Evolutionary conservation across 176 grass and related monocot species (phyloP).

Genomic region (Otatea glauca): DNA sequence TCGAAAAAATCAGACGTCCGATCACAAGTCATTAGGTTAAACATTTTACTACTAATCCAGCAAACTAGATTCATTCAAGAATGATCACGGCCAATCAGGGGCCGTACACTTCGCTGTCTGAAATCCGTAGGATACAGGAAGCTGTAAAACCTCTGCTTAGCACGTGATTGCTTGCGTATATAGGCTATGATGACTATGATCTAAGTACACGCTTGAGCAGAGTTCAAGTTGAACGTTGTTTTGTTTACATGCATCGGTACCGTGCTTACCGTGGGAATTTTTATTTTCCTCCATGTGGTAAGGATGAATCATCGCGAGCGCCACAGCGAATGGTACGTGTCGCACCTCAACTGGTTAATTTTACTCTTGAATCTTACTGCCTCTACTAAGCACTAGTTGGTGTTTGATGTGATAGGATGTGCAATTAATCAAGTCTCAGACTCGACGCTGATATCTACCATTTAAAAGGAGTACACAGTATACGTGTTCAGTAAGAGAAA

Average conservation of each 20-base stretch:
- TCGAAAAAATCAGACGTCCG: too few relatives aligned
- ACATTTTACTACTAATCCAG: background rate
- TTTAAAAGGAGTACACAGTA: too few relatives aligned
- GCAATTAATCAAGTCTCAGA: too few relatives aligned
- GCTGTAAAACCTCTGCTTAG: background rate
- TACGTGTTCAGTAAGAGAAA: too few relatives aligned
- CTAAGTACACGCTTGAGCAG: background rate
- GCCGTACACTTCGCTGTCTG: slow-evolving; percentile 11
- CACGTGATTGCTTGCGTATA: slow-evolving; percentile 30
- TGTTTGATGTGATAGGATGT: background rate
- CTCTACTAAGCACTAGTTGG: background rate
- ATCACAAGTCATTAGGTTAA: too few relatives aligned
- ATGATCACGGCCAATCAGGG: slow-evolving; percentile 18
- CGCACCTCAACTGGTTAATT: background rate
- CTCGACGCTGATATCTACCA: too few relatives aligned
- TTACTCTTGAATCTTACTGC: background rate
- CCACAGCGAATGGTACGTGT: background rate
- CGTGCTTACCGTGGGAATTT: background rate
- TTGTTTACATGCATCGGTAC: slow-evolving; percentile 47
- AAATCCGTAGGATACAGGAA: background rate
- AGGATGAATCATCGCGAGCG: background rate
- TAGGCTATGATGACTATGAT: background rate
- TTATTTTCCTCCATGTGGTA: background rate
- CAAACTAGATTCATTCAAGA: background rate
- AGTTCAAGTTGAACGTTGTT: slow-evolving; percentile 61